phyloP scores from a whole-genome alignment of 805 yeast species.

The Maudiozyma turicensis region DNA sequence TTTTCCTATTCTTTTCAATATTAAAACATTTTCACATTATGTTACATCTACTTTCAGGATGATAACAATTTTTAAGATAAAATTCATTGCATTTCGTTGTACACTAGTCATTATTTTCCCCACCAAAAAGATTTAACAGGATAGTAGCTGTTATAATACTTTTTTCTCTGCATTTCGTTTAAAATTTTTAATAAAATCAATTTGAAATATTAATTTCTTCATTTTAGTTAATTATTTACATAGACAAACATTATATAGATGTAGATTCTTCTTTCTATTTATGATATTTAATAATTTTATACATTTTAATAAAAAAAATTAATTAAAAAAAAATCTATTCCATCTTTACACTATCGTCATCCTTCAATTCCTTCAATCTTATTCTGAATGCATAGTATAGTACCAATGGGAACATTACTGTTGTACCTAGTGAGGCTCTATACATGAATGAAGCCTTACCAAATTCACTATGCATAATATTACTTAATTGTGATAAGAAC shows the following conservation, averaged over 20 bases:
- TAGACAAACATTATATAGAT: too few species aligned
- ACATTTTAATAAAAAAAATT: too few species aligned
- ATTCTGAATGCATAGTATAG: background rate
- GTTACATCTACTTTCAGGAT: too few species aligned
- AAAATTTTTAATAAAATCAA: background rate
- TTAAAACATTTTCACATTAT: too few species aligned
- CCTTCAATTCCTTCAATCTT: background rate
- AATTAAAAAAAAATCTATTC: background rate
- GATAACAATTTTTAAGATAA: background rate
- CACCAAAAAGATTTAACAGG: background rate
- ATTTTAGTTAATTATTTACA: too few species aligned
- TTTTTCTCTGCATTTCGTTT: background rate
- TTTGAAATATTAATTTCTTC: background rate
- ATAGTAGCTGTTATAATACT: background rate
- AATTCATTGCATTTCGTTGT: slow-evolving; percentile 1
- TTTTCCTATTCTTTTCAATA: background rate
- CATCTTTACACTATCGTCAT: background rate
- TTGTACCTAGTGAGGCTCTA: background rate
- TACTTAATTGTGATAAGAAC: slow-evolving; percentile 1
- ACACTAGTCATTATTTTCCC: background rate
- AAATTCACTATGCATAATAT: slow-evolving; percentile 1
- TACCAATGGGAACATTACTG: slow-evolving; percentile 1
- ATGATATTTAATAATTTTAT: too few species aligned
- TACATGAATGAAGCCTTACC: slow-evolving; percentile 1
- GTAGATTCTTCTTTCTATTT: too few species aligned